Evolutionary conservation across 768 basidiomycete genomes (phyloP).

Genomic region (Botryobasidium botryosum): DNA sequence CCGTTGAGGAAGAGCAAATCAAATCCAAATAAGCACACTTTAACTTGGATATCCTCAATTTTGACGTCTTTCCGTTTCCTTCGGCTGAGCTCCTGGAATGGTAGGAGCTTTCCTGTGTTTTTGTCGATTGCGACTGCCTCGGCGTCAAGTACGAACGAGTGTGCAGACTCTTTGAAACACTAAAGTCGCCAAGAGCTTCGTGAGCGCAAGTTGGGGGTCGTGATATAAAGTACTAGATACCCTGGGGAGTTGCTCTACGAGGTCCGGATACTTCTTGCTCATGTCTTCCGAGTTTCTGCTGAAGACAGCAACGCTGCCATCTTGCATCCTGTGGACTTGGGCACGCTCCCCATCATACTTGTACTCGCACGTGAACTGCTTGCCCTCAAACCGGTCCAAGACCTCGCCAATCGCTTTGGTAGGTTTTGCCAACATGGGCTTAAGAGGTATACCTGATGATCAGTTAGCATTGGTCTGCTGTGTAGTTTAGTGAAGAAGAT

Average conservation of each 20-base stretch:
- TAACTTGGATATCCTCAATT: slow-evolving; percentile 92
- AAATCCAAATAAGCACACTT: slow-evolving; percentile 91
- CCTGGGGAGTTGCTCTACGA: slow-evolving; percentile 82
- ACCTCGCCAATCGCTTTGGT: slow-evolving; percentile 98
- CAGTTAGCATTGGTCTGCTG: neutral
- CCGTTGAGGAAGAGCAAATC: slow-evolving; percentile 94
- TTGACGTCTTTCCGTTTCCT: slow-evolving; percentile 97
- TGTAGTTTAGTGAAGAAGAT: neutral
- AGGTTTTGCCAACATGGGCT: slow-evolving; percentile 98
- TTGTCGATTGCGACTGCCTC: slow-evolving; percentile 95
- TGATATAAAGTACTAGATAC: slow-evolving; percentile 26
- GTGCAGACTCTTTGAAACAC: slow-evolving; percentile 72
- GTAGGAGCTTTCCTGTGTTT: slow-evolving; percentile 70
- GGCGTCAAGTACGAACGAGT: slow-evolving; percentile 87
- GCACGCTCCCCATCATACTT: slow-evolving; percentile 99
- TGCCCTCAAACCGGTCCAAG: slow-evolving; percentile 88
- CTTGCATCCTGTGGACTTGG: slow-evolving; percentile 73
- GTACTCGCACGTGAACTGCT: slow-evolving; percentile 95
- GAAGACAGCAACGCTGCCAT: slow-evolving; percentile 80
- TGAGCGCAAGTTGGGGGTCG: neutral
- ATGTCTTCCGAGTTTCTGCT: slow-evolving; percentile 98
- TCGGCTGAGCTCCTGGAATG: slow-evolving; percentile 91
- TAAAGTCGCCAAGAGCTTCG: slow-evolving; percentile 18
- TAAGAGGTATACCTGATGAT: slow-evolving; percentile 53
- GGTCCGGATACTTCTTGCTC: slow-evolving; percentile 97